Conservation (phyloP, 2,329 filamentous ascomycete species). For the Ramichloridium luteum region DNA sequence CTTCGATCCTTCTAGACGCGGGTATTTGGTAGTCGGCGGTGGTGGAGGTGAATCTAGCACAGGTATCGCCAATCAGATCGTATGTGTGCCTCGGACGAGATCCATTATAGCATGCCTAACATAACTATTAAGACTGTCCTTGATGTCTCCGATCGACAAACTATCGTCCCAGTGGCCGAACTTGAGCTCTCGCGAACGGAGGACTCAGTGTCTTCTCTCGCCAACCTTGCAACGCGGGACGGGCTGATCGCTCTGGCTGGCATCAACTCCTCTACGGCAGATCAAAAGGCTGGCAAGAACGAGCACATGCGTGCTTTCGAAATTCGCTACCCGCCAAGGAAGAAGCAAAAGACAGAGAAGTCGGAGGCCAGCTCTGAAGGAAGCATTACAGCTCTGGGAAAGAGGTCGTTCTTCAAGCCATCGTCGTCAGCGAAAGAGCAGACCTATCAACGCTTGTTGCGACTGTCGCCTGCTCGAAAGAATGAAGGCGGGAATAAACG, state of each 20-base stretch:
- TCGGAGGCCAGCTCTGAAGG: conserved; percentile 28
- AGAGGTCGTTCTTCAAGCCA: conserved; percentile 39
- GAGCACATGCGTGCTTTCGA: conserved; percentile 70
- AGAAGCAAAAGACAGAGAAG: conserved; percentile 27
- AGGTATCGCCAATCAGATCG: conserved; percentile 79
- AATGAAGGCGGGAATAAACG: conserved; percentile 42
- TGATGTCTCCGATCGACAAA: conserved; percentile 54
- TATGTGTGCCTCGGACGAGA: conserved; percentile 36
- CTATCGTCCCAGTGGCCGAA: conserved; percentile 54
- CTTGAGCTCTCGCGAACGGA: conserved; percentile 70
- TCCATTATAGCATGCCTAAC: too few species aligned
- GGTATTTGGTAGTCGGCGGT: conserved; percentile 68
- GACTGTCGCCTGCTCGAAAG: conserved; percentile 44
- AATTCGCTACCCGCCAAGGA: conserved; percentile 43
- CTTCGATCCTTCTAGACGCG: conserved; percentile 70
- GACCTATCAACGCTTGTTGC: conserved; percentile 47
- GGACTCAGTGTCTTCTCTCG: conserved; percentile 78
- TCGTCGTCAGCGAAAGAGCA: conserved; percentile 37
- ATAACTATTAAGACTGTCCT: conserved; percentile 54
- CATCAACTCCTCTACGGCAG: conserved; percentile 66
- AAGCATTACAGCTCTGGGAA: conserved; percentile 36
- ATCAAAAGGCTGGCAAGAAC: conserved; percentile 65
- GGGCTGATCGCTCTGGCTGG: conserved; percentile 52
- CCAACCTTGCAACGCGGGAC: conserved; percentile 51
- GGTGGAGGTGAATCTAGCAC: conserved; percentile 73